Evolutionary conservation across 1,139 yeast genomes (phyloP).

Genomic region (Hemisphaericaspora subhashii): DNA sequence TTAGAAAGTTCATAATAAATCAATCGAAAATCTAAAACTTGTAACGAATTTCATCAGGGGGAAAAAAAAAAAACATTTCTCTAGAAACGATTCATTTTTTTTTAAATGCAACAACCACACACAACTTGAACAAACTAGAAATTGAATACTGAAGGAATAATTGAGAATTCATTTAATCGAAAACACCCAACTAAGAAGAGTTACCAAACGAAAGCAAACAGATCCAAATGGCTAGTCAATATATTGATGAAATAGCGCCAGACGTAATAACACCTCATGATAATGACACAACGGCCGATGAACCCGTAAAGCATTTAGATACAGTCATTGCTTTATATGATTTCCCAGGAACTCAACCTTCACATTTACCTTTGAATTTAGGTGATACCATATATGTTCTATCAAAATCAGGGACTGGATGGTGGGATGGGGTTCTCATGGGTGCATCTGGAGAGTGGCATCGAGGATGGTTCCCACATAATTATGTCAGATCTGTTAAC

Average conservation of each 20-base stretch:
- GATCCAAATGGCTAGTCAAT: conserved; percentile 10
- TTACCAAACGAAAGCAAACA: background rate
- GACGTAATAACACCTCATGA: conserved; percentile 37
- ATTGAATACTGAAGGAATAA: too few relatives aligned
- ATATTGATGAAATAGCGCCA: conserved; percentile 40
- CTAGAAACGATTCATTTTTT: too few relatives aligned
- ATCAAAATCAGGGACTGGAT: conserved; percentile 55
- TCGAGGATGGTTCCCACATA: conserved; percentile 79
- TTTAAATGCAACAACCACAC: too few relatives aligned
- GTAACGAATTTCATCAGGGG: too few relatives aligned
- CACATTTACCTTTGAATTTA: conserved; percentile 45
- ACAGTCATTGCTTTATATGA: conserved; percentile 55
- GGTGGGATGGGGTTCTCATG: conserved; percentile 76
- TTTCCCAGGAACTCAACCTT: conserved; percentile 48
- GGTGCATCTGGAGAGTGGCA: conserved; percentile 40
- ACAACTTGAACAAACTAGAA: too few relatives aligned
- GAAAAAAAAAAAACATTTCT: too few relatives aligned
- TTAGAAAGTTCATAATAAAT: too few relatives aligned
- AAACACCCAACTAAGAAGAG: too few relatives aligned
- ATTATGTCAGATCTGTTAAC: conserved; percentile 50
- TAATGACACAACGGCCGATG: conserved; percentile 18
- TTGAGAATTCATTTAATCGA: too few relatives aligned
- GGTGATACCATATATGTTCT: conserved; percentile 56
- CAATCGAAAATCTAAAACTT: too few relatives aligned
- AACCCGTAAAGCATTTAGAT: conserved; percentile 41